Conservation (phyloP, 2,329 filamentous ascomycete species). For the Nigrospora oryzae region DNA sequence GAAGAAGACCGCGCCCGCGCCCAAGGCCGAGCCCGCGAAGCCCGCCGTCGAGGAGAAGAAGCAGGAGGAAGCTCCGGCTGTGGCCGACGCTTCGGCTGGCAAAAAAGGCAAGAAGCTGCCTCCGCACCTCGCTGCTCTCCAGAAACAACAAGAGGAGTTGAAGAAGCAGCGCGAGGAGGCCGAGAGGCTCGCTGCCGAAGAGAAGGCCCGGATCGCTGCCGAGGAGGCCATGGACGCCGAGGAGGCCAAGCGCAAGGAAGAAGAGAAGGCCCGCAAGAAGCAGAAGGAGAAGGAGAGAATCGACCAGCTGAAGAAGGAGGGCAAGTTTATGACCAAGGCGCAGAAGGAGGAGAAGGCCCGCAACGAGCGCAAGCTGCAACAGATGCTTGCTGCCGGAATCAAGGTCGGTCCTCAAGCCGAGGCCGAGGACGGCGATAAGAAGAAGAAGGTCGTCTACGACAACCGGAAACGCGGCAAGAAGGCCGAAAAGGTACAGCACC, state of each 20-base stretch:
- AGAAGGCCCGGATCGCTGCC: constrained; percentile 57
- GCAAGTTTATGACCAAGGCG: constrained; percentile 79
- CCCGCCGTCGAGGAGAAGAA: constrained; percentile 40
- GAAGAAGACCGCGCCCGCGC: constrained; percentile 49
- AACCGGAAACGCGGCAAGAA: constrained; percentile 64
- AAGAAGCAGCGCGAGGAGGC: constrained; percentile 56
- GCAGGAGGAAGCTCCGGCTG: constrained; percentile 25
- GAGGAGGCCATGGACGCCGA: constrained; percentile 57
- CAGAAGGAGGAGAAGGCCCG: constrained; percentile 75
- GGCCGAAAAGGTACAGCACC: constrained; percentile 33
- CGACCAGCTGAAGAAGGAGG: constrained; percentile 80
- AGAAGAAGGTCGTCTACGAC: constrained; percentile 71
- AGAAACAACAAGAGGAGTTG: constrained; percentile 79
- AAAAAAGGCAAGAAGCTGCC: constrained; percentile 89
- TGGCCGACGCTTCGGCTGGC: constrained; percentile 41
- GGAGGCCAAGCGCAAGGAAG: constrained; percentile 61
- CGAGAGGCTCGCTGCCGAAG: constrained; percentile 49
- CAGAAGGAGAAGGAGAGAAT: constrained; percentile 80
- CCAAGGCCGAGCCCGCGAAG: constrained; percentile 49
- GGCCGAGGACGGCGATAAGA: constrained; percentile 46
- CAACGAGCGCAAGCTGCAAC: constrained; percentile 72
- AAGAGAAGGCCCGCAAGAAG: constrained; percentile 70
- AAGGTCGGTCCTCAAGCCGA: constrained; percentile 56
- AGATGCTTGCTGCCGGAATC: constrained; percentile 73
- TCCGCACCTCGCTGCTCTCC: constrained; percentile 60